Base-by-base conservation (phyloP, 768 basidiomycete species). In the Boletus coccyginus region DNA sequence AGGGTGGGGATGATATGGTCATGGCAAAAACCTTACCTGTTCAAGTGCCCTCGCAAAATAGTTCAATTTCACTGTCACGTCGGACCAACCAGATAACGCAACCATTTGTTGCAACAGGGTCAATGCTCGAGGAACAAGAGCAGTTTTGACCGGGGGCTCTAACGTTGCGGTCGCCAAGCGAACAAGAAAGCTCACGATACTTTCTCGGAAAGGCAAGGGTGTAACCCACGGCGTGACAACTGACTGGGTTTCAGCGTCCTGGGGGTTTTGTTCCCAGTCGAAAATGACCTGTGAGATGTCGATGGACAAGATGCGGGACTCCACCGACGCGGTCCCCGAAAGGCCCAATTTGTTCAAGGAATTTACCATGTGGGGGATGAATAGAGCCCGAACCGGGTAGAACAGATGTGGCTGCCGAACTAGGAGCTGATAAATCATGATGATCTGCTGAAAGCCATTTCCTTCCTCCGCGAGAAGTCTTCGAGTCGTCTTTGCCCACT, bases 161-260 rank as follows among this genome's bases (percentile, higher is more conserved):
- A 84, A 78, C 1, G 80, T 73, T 32, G 83, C 81, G 16, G 92
- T 92, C 10, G 91, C 86, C 45, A 98, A 79, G 46, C 96, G 88
- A n/a, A 99, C 86, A 35, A 99, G 81, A 72, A 94, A 97, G 75
- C 93, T 94, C 60, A 98, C 89, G 75, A 97, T 90, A 56, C 87
- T 88, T 73, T 98, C 96, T 31, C 92, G 83, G 54, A 92, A 85
- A 21, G 81, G 78, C 31, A 90, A 74, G 3, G 95, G 92, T 0
- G 90, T 91, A 21, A 82, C 71, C 92, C 93, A 95, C 6, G 36
- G 66, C 53, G 45, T 68, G 58, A 45, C 61, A n/a, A 57, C 58
- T n/a, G 62, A 43, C 24, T 60, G 68, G 2, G 56, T 54, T 52
- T 70, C 71, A 1, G 60, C 48, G 9, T 69, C 65, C 56, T 76